Base-by-base conservation (phyloP, 139 green algal species). In the Tetradesmus obliquus region DNA sequence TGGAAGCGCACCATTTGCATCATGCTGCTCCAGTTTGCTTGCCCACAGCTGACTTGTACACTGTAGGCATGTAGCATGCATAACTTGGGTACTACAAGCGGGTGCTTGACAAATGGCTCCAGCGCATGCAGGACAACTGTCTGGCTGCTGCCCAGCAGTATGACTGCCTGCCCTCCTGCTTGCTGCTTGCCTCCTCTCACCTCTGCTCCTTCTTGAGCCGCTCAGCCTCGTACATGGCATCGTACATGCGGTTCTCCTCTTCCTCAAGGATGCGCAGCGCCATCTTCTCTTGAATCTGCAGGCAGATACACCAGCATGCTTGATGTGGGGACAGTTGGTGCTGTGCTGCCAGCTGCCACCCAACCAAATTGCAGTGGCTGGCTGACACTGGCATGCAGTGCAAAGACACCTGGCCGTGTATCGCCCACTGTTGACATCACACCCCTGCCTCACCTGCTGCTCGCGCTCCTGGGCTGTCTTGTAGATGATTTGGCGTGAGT, bases 211-310 rank as follows among this genome's bases (percentile, higher is more conserved):
- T 93, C 71, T 95, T 96, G 1, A 94, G 84, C 12, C 92, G 91
- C 87, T 96, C 93, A 5, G 82, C 74, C 87, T 96, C 92, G 62
- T 94, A 92, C 94, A 96, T 96, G 3, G 95, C 93, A n/a, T 94
- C 71, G 57, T 92, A 95, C 88, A 95, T 92, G 74, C 89, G 92
- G 66, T 91, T 93, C 91, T 96, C 95, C 86, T 95, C 91, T 84
- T 94, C 90, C 66, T 96, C 91, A 17, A 95, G 57, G 55, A 95
- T 94, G 9, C 82, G 72, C 19, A 84, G 5, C 0, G 90, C 91
- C 91, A 95, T 94, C 74, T 93, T 90, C 79, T 95, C 87, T 84
- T 96, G 93, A 24, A 97, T 95, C 95, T 97, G 93, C 45, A 93
- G 72, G 0, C 22, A 66, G 51, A 22, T 45, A 92, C 12, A 51